Conservation (phyloP, 352 stramenopile genomes). For the Globisporangium megalacanthum region DNA sequence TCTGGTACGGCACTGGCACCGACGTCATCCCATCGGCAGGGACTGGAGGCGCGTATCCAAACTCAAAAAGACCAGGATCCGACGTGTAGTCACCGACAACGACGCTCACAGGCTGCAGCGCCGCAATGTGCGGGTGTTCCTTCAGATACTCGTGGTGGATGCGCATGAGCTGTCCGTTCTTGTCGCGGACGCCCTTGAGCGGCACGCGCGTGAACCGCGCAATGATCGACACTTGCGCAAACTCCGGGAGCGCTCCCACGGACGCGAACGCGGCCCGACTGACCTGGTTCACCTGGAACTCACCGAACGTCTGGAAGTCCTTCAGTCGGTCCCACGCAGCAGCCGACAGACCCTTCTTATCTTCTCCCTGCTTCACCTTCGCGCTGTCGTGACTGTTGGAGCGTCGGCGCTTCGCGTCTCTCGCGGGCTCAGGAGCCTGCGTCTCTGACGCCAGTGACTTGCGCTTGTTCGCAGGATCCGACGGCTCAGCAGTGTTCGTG, state of each 20-base stretch:
- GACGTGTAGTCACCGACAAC: slow-evolving; percentile 37
- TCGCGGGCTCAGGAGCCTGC: not conserved
- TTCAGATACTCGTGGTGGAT: slow-evolving; percentile 66
- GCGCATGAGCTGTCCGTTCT: slow-evolving; percentile 75
- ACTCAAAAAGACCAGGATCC: slow-evolving; percentile 53
- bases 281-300: slow-evolving; percentile 66
- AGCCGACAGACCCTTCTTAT: slow-evolving; percentile 51
- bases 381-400: slow-evolving; percentile 19
- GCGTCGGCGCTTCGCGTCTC: slow-evolving; percentile 18
- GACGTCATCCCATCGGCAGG: slow-evolving; percentile 44
- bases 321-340: slow-evolving; percentile 72
- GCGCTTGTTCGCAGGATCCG: not conserved
- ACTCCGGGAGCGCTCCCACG: slow-evolving; percentile 62
- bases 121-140: slow-evolving; percentile 58
- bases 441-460: not conserved
- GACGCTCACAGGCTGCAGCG: slow-evolving; percentile 39
- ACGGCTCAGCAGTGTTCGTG: not conserved
- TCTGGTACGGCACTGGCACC: slow-evolving; percentile 47
- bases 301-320: slow-evolving; percentile 51
- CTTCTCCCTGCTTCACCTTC: slow-evolving; percentile 17
- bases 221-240: slow-evolving; percentile 68
- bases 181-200: slow-evolving; percentile 61
- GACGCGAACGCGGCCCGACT: slow-evolving; percentile 64
- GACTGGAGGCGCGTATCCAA: slow-evolving; percentile 66
- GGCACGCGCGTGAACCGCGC: slow-evolving; percentile 58